Percentiles rank a stretch among this genome's conserved stretches.
Evolutionary conservation across 306 rosid species (phyloP).

Genomic region (Acacia confusa): DNA sequence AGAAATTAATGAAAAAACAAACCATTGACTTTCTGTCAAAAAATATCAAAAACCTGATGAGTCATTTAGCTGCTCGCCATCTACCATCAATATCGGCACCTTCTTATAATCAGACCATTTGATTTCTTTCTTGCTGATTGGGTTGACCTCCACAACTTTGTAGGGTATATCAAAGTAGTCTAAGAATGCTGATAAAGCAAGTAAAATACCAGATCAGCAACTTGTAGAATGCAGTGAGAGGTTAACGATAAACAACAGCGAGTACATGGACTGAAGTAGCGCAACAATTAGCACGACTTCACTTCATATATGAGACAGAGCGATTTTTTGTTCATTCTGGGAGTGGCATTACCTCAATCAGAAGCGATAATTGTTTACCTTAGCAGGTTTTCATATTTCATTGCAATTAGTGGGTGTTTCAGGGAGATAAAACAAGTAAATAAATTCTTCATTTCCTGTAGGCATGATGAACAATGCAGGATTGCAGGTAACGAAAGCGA

Average conservation of each 20-base stretch:
- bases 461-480: background rate
- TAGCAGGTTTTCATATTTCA: background rate
- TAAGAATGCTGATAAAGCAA: conserved; percentile 69
- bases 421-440: background rate
- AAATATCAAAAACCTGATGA: conserved; percentile 73
- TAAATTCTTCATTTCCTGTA: background rate
- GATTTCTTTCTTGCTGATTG: conserved; percentile 92
- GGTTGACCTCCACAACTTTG: conserved; percentile 93
- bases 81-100: conserved; percentile 92
- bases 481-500: background rate
- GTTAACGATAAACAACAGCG: conserved; percentile 10
- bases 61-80: conserved; percentile 88
- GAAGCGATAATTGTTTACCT: background rate
- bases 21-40: background rate
- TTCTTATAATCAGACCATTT: conserved; percentile 94
- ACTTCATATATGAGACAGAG: conserved; percentile 8
- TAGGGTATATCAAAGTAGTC: conserved; percentile 91
- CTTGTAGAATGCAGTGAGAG: conserved; percentile 17
- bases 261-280: background rate
- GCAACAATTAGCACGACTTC: background rate
- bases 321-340: background rate
- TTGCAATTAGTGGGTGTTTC: background rate
- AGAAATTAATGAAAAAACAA: conserved; percentile 23
- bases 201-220: conserved; percentile 24
- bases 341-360: background rate